Conservation (phyloP, 1,284 basidiomycete genomes). For the Boletus mariae region DNA sequence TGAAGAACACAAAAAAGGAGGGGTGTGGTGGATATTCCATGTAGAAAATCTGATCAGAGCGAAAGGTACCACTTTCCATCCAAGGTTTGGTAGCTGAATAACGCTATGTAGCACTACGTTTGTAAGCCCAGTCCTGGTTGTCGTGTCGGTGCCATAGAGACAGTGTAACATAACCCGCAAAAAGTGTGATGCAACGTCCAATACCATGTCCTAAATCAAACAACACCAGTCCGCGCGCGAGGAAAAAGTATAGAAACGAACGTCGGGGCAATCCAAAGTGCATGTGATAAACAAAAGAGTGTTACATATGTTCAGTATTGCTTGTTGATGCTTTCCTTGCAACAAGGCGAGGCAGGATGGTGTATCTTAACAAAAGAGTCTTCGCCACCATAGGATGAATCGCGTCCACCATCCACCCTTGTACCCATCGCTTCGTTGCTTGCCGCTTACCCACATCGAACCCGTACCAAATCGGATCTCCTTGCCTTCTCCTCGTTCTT, state of each 20-base stretch:
- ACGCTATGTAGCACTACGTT: not conserved
- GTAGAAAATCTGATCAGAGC: not conserved
- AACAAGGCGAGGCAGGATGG: not conserved
- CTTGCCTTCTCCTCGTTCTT: slow-evolving; percentile 46
- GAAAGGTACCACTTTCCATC: no score
- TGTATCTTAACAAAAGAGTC: slow-evolving; percentile 56
- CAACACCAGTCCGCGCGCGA: slow-evolving; percentile 16
- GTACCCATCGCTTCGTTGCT: slow-evolving; percentile 56
- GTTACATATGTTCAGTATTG: slow-evolving; percentile 35
- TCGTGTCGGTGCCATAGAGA: no score
- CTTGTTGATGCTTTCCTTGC: slow-evolving; percentile 13
- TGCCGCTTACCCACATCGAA: slow-evolving; percentile 62
- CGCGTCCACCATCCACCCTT: slow-evolving; percentile 71
- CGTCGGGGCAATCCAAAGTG: slow-evolving; percentile 14
- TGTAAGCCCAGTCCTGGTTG: not conserved
- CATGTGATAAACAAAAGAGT: slow-evolving; percentile 27
- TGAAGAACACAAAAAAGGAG: not conserved
- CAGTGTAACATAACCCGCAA: not conserved
- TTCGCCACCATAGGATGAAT: slow-evolving; percentile 68
- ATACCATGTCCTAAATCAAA: slow-evolving; percentile 23
- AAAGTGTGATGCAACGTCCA: slow-evolving; percentile 1
- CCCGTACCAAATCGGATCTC: slow-evolving; percentile 69
- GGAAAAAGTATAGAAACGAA: slow-evolving; percentile 19
- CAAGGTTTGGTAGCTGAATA: not conserved
- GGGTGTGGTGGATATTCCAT: not conserved